These are phyloP conservation scores for Amanita thiersii DNA, from an alignment of 768 basidiomycete species.

Conservation along the genomic window DNA sequence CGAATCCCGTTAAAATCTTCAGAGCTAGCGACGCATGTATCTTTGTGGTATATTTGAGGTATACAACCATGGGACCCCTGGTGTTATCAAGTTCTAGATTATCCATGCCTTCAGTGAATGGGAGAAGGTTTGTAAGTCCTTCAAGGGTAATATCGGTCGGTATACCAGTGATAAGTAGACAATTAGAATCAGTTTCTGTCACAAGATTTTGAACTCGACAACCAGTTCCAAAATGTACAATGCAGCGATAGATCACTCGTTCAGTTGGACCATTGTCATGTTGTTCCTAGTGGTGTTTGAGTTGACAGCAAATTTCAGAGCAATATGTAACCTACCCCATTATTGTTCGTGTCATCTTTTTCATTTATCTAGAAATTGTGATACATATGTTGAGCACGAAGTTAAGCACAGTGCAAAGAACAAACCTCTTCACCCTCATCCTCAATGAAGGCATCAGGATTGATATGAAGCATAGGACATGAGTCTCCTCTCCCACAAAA, in stretches of 20 bases:
- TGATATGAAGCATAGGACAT: conserved; percentile 22
- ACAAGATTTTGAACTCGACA: conserved; percentile 20
- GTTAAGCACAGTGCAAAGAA: too few species aligned
- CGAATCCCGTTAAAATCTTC: background rate
- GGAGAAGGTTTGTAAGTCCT: conserved; percentile 23
- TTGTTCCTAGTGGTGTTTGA: conserved; percentile 3
- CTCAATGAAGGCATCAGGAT: conserved; percentile 11
- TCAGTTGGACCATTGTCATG: conserved; percentile 9
- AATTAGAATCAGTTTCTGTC: conserved; percentile 30
- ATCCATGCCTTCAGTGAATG: conserved; percentile 21
- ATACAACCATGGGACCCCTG: conserved; percentile 8
- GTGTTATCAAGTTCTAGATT: conserved; percentile 15
- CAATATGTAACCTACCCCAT: too few species aligned
- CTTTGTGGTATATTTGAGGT: background rate
- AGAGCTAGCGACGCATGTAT: conserved; percentile 2
- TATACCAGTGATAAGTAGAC: conserved; percentile 32
- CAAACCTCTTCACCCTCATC: too few species aligned
- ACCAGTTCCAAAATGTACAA: conserved; percentile 25
- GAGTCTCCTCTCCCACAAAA: conserved; percentile 21
- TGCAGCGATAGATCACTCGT: conserved; percentile 20
- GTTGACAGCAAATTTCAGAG: conserved; percentile 5
- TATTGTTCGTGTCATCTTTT: too few species aligned
- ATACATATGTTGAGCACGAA: too few species aligned
- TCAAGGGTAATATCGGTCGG: conserved; percentile 20
- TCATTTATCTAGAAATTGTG: too few species aligned